Evolutionary conservation across 1,284 basidiomycete genomes (phyloP).

Genomic region (Lignosus rhinocerotis): DNA sequence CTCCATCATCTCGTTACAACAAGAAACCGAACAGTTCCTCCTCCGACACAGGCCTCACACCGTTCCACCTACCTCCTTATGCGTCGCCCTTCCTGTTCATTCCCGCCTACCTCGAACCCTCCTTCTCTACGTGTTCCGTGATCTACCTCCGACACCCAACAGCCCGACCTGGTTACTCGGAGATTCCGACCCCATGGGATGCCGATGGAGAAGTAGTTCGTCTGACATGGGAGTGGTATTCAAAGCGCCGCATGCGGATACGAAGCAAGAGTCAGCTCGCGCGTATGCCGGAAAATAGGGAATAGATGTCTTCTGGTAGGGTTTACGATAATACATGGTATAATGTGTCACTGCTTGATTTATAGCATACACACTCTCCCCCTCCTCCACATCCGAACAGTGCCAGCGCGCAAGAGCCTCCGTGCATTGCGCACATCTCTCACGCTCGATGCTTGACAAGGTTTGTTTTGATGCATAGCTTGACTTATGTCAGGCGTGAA

Average conservation of each 20-base stretch:
- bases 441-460: too few relatives aligned
- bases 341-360: slow-evolving; percentile 16
- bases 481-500: too few relatives aligned
- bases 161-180: slow-evolving; percentile 87
- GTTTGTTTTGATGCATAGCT: too few relatives aligned
- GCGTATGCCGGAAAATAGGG: slow-evolving; percentile 67
- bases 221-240: slow-evolving; percentile 92
- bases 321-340: slow-evolving; percentile 21
- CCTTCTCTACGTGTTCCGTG: slow-evolving; percentile 89
- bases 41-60: slow-evolving; percentile 44
- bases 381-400: not conserved
- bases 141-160: slow-evolving; percentile 96
- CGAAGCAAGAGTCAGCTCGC: slow-evolving; percentile 67
- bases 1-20: slow-evolving; percentile 1
- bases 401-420: too few relatives aligned
- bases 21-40: slow-evolving; percentile 1
- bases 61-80: slow-evolving; percentile 88
- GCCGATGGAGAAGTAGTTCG: slow-evolving; percentile 90
- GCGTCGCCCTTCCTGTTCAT: slow-evolving; percentile 94
- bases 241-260: slow-evolving; percentile 69
- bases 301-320: slow-evolving; percentile 15
- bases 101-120: slow-evolving; percentile 92
- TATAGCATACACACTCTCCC: not conserved
- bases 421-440: too few relatives aligned
- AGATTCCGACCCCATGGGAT: slow-evolving; percentile 92